A percentile compares a stretch with the other conserved stretches of the same genome.
phyloP scores from a whole-genome alignment of 1,284 basidiomycete genomes.

The Ustilago trichophora region DNA sequence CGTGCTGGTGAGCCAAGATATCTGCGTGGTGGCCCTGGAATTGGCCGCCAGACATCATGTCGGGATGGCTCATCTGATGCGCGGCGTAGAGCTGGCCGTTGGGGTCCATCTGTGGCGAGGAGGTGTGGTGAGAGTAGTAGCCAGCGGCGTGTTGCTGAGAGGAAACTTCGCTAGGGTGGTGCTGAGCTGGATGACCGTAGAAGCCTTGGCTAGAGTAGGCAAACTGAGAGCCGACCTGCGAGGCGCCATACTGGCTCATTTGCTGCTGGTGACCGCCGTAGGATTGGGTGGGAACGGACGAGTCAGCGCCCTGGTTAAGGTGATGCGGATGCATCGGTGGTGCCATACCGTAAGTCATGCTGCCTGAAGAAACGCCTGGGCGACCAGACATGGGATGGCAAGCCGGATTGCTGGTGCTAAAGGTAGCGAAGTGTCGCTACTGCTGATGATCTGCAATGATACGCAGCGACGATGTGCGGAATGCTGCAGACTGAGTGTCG shows the following conservation, averaged over 20 bases:
- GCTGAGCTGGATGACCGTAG: conserved; percentile 35
- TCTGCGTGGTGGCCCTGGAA: conserved; percentile 37
- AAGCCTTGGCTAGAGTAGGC: conserved; percentile 36
- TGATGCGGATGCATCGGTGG: conserved; percentile 45
- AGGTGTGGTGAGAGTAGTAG: conserved; percentile 40
- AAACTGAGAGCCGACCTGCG: conserved; percentile 30
- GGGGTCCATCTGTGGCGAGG: conserved; percentile 44
- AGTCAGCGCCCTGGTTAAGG: conserved; percentile 26
- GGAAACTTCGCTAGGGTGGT: conserved; percentile 27
- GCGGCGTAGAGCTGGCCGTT: conserved; percentile 38
- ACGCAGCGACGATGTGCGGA: background rate
- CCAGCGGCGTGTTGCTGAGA: conserved; percentile 31
- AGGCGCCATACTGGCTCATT: conserved; percentile 39
- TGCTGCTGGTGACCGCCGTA: conserved; percentile 33
- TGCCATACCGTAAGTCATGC: conserved; percentile 49
- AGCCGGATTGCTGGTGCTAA: background rate
- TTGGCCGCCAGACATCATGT: conserved; percentile 30
- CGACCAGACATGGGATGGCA: conserved; percentile 23
- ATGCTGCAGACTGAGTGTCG: background rate
- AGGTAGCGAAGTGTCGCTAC: background rate
- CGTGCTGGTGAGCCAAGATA: conserved; percentile 29
- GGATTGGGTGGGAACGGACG: conserved; percentile 20
- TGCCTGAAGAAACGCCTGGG: conserved; percentile 6
- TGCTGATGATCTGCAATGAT: background rate
- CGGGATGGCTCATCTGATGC: conserved; percentile 45